Conservation (phyloP, 768 basidiomycete genomes). For the Melanogaster broomeanus region DNA sequence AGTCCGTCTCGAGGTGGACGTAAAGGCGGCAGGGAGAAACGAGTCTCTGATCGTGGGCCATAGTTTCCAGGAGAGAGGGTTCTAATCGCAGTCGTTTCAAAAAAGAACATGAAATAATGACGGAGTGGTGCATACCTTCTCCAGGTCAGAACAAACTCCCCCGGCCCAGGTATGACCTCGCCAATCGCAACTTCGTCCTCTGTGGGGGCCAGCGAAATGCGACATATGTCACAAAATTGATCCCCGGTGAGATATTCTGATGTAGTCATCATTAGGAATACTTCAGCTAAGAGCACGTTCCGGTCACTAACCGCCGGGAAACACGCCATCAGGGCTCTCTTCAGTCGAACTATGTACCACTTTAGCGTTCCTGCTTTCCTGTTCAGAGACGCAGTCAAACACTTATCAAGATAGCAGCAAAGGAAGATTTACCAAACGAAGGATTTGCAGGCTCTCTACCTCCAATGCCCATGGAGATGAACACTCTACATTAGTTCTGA, state of each 20-base stretch:
- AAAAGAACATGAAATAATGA: neutral
- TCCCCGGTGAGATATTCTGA: constrained; percentile 69
- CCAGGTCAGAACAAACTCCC: constrained; percentile 65
- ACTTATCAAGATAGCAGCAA: neutral
- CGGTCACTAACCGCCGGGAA: constrained; percentile 45
- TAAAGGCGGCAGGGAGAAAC: constrained; percentile 61
- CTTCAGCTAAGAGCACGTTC: neutral
- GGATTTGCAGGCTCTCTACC: constrained; percentile 50
- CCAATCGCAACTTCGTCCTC: constrained; percentile 39
- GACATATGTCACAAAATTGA: constrained; percentile 57
- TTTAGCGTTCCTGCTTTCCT: constrained; percentile 48
- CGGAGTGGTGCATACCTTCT: constrained; percentile 45
- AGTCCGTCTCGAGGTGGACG: constrained; percentile 61
- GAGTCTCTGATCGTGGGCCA: constrained; percentile 49
- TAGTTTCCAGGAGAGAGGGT: constrained; percentile 44
- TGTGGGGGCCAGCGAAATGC: constrained; percentile 46
- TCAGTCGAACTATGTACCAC: constrained; percentile 58
- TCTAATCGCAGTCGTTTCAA: constrained; percentile 33
- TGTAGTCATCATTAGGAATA: constrained; percentile 1
- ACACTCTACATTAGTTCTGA: constrained; percentile 53
- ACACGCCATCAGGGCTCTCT: constrained; percentile 39
- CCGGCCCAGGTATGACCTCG: constrained; percentile 48
- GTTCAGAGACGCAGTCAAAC: neutral
- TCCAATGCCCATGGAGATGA: constrained; percentile 56
- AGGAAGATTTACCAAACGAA: constrained; percentile 44